Evolutionary conservation across 169 alveolate genomes (phyloP).

Genomic region (Fabrea salina): DNA sequence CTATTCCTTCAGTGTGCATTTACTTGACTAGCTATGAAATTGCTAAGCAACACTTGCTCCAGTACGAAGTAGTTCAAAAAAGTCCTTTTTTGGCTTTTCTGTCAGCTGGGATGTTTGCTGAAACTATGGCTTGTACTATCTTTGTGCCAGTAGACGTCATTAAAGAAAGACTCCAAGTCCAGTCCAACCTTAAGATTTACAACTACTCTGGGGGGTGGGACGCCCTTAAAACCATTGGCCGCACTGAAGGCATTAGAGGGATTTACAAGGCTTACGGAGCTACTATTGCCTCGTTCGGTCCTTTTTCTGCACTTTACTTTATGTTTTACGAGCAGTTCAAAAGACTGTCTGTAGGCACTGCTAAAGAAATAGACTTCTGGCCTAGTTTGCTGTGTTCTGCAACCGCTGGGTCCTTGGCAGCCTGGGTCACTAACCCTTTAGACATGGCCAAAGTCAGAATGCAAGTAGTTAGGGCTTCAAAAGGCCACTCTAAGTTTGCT

Average conservation of each 20-base stretch:
- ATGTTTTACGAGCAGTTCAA: slow-evolving; percentile 55
- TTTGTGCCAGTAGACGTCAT: slow-evolving; percentile 66
- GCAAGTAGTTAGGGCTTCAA: slow-evolving; percentile 51
- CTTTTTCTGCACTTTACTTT: slow-evolving; percentile 63
- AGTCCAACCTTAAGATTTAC: slow-evolving; percentile 41
- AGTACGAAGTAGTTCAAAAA: slow-evolving; percentile 33
- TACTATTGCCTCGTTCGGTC: slow-evolving; percentile 61
- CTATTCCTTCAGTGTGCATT: slow-evolving; percentile 56
- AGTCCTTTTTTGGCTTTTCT: slow-evolving; percentile 43
- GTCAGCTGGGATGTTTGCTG: slow-evolving; percentile 60
- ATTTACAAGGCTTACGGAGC: slow-evolving; percentile 69
- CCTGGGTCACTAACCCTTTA: slow-evolving; percentile 56
- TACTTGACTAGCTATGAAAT: slow-evolving; percentile 59
- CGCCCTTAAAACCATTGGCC: slow-evolving; percentile 44
- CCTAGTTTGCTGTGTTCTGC: slow-evolving; percentile 41
- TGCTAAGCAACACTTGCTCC: slow-evolving; percentile 42
- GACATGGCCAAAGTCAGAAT: slow-evolving; percentile 62
- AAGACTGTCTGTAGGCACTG: background rate
- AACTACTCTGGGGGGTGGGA: slow-evolving; percentile 40
- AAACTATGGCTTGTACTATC: slow-evolving; percentile 48
- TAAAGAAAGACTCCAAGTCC: slow-evolving; percentile 63
- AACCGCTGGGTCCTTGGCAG: slow-evolving; percentile 50
- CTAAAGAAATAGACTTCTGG: slow-evolving; percentile 42
- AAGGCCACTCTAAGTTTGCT: slow-evolving; percentile 25
- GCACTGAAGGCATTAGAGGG: slow-evolving; percentile 67